Percentiles rank a stretch among this genome's conserved stretches.
Evolutionary conservation across 2,329 filamentous ascomycete genomes (phyloP).

Genomic region (Botrytis galanthina): DNA sequence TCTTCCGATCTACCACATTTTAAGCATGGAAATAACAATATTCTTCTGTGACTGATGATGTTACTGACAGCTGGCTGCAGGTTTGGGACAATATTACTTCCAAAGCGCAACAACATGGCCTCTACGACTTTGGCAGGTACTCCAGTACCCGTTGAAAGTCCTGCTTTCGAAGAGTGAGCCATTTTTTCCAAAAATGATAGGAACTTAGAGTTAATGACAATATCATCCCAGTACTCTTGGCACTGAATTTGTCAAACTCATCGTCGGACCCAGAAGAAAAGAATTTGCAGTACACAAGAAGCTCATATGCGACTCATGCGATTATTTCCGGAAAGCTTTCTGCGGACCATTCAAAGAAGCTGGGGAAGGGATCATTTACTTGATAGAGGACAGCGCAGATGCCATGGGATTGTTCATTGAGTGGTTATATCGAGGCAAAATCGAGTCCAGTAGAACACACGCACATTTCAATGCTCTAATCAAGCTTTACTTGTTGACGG

Average conservation of each 20-base stretch:
- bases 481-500: too few species aligned
- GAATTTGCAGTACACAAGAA: constrained; percentile 1
- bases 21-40: neutral
- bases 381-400: neutral
- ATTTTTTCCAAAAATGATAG: too few species aligned
- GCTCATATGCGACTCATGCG: neutral
- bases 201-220: too few species aligned
- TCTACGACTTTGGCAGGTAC: neutral
- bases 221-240: neutral
- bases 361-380: neutral
- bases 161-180: too few species aligned
- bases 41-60: neutral
- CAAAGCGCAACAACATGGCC: neutral
- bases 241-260: neutral
- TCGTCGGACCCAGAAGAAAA: neutral
- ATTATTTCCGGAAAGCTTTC: neutral
- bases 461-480: too few species aligned
- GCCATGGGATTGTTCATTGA: constrained; percentile 13
- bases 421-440: constrained; percentile 16
- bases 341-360: neutral
- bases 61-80: neutral
- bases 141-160: neutral
- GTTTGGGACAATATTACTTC: neutral
- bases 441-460: too few species aligned
- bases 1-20: neutral